phyloP scores from a whole-genome alignment of 805 yeast genomes.

The Saturnispora gosingensis region DNA sequence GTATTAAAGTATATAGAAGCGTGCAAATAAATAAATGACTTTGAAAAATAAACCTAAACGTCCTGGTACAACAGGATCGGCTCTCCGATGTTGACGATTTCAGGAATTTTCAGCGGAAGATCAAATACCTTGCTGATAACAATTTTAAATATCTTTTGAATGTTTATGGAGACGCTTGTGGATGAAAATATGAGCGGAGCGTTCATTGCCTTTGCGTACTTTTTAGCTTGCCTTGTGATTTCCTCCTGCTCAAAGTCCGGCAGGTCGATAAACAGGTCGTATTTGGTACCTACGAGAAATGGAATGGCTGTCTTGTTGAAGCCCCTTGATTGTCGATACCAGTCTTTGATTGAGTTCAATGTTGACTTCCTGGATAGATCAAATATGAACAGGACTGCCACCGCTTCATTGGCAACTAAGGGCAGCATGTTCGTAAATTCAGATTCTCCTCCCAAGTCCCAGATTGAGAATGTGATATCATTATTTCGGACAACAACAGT shows the following conservation, averaged over 20 bases:
- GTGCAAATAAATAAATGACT: not conserved
- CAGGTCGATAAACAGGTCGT: slow-evolving; percentile 75
- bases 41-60: slow-evolving; percentile 8
- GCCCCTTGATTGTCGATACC: slow-evolving; percentile 90
- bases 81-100: slow-evolving; percentile 79
- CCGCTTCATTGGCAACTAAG: slow-evolving; percentile 83
- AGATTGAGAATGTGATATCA: slow-evolving; percentile 80
- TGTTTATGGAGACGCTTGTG: slow-evolving; percentile 83
- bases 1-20: not conserved
- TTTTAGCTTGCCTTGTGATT: slow-evolving; percentile 71
- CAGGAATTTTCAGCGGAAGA: slow-evolving; percentile 72
- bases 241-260: slow-evolving; percentile 75
- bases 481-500: slow-evolving; percentile 77
- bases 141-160: slow-evolving; percentile 88
- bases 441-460: slow-evolving; percentile 95
- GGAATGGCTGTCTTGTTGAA: slow-evolving; percentile 88
- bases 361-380: slow-evolving; percentile 84
- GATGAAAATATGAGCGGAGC: slow-evolving; percentile 81
- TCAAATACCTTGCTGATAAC: slow-evolving; percentile 88
- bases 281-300: slow-evolving; percentile 85
- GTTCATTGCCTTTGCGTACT: slow-evolving; percentile 83
- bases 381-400: slow-evolving; percentile 82
- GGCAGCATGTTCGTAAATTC: slow-evolving; percentile 96
- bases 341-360: slow-evolving; percentile 78
- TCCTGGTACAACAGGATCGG: slow-evolving; percentile 66